Conservation (phyloP, 1,139 yeast species). For the Sugiyamaella xylanicola region DNA sequence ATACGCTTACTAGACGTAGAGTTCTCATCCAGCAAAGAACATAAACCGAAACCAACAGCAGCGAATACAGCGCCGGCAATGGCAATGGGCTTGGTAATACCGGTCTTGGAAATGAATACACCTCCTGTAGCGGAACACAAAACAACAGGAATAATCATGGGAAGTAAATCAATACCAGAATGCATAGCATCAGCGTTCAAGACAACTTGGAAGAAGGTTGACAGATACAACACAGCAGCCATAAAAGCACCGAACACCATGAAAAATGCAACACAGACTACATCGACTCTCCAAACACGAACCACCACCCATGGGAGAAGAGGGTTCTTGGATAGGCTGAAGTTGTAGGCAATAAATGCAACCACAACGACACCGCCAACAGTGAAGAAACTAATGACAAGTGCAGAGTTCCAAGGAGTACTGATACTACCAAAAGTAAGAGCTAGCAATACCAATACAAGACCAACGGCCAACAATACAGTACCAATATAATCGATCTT, state of each 20-base stretch:
- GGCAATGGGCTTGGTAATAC: conserved; percentile 53
- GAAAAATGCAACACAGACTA: conserved; percentile 46
- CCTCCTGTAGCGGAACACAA: conserved; percentile 53
- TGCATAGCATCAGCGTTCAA: conserved; percentile 52
- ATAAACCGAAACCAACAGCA: conserved; percentile 57
- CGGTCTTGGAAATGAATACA: conserved; percentile 49
- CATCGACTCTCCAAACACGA: conserved; percentile 43
- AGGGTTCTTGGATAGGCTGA: conserved; percentile 50
- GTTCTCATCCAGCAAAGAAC: conserved; percentile 44
- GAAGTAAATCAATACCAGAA: conserved; percentile 61
- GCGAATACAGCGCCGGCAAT: conserved; percentile 50
- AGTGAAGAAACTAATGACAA: conserved; percentile 56
- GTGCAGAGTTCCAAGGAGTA: conserved; percentile 57
- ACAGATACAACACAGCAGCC: conserved; percentile 49
- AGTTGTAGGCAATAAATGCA: conserved; percentile 53
- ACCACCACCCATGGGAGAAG: conserved; percentile 49
- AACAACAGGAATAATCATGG: conserved; percentile 56
- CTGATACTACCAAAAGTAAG: conserved; percentile 54
- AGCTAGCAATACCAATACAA: conserved; percentile 52
- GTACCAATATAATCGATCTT: conserved; percentile 55
- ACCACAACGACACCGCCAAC: conserved; percentile 54
- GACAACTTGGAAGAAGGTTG: conserved; percentile 61
- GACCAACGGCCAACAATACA: conserved; percentile 46
- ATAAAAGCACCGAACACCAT: conserved; percentile 52
- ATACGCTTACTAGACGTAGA: conserved; percentile 38